phyloP scores from a whole-genome alignment of 345 rosid genomes.

The Salix suchowensis region DNA sequence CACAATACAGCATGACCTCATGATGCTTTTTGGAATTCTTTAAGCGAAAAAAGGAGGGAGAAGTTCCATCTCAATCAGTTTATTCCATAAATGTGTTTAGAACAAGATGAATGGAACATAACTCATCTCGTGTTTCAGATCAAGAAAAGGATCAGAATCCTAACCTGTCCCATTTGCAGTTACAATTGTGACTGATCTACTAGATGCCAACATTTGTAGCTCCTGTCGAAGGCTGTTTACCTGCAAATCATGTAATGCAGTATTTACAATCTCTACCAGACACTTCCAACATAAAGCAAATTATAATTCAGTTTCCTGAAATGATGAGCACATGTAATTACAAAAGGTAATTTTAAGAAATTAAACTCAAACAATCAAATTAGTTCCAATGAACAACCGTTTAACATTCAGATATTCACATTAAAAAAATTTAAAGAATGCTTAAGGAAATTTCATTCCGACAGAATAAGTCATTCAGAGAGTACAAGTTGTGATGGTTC shows the following conservation, averaged over 20 bases:
- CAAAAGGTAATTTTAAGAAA: background rate
- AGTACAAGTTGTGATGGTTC: background rate
- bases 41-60: background rate
- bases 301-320: background rate
- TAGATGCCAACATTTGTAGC: constrained; percentile 54
- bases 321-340: background rate
- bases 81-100: background rate
- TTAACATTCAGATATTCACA: background rate
- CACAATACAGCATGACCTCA: background rate
- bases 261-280: constrained; percentile 8
- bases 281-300: background rate
- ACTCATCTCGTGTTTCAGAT: background rate
- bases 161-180: constrained; percentile 68
- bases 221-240: constrained; percentile 69
- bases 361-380: background rate
- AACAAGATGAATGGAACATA: background rate
- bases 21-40: background rate
- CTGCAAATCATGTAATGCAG: constrained; percentile 31
- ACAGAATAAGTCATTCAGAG: background rate
- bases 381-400: background rate
- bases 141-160: constrained; percentile 10
- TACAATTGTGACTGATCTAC: constrained; percentile 62
- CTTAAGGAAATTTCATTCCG: background rate
- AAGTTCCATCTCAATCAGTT: background rate
- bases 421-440: background rate